Base-by-base conservation (phyloP, 2,329 filamentous ascomycete genomes). In the Elsinoe perseae region DNA sequence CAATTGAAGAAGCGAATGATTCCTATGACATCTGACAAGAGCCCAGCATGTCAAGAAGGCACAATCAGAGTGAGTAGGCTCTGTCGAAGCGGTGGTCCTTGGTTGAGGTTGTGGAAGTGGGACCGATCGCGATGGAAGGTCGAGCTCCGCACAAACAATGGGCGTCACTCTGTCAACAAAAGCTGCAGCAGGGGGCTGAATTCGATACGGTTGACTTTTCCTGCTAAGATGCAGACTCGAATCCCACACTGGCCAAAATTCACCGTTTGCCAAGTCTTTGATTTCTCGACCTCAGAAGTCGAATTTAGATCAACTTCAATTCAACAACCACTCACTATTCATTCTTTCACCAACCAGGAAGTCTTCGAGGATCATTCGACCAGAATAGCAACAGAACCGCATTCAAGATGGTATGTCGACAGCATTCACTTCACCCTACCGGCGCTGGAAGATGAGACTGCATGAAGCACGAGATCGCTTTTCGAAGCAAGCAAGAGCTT, bases 321-420 rank as follows among this genome's bases (percentile, higher is more conserved):
- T 28, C 28, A 32, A 7, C 21, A 54, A 43, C 36, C 40, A 56
- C 40, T 21, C n/a, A 23, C n/a, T 30, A 52, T 36, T 38, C 48
- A 52, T 36, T 38, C 28, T 23, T 52, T 32, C 14, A 32, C n/a
- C 36, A 54, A 54, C 52, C 53, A 56, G 36, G 28, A 56, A 56
- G 53, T 56, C 53, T 56, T 56, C 53, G 53, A 56, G 53, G 53
- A 56, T 56, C 53, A 56, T 56, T 56, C 53, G 53, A 56, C 53
- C 38, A 56, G 53, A 44, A 42, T 56, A 52, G 48, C 53, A 56
- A 46, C 40, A 56, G 28, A 48, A 42, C 21, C 38, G 38, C 53
- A 46, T 36, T 48, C 53, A 56, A 46, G 40, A 56, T 56, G 53
- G 53, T 56, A 46, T 27, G 53, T 56, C 36, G 18, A 21, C n/a